Base-by-base conservation (phyloP, 768 basidiomycete species). In the Termitomyces titanicus region DNA sequence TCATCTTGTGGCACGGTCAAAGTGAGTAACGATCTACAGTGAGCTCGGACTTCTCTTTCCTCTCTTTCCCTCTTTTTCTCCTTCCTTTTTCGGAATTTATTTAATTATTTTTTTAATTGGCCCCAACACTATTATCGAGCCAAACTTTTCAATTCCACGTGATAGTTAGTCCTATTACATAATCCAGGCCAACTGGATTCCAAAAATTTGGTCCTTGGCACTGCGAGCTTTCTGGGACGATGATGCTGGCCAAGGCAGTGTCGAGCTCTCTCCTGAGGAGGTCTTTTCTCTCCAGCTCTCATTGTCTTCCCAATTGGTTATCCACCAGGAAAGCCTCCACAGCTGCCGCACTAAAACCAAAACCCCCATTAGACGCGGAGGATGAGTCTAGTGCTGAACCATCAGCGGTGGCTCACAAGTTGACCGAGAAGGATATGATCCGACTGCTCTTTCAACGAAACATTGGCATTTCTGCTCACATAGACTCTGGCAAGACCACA, bases 401-500 rank as follows among this genome's bases (percentile, higher is more conserved):
- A 1, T 62, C 63, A 33, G 65, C 68, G n/a, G 69, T 74, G 18
- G 33, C 65, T 53, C 75, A 80, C 61, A 60, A 72, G 3, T 74
- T 92, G 60, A 78, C 87, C 1, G 83, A 85, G 6, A 72, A 76
- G 47, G 97, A 99, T 73, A 59, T 75, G 51, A 65, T 72, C 55
- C 78, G 89, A 11, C 79, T 98, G 39, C 73, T 70, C 20, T 83
- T 83, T 55, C 92, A 98, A 69, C 78, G 97, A 60, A 99, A 99
- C 70, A 96, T 99, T 57, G 97, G 97, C 61, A 89, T 99, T 57
- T 92, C 89, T 3, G 94, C 94, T 0, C 93, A 95, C 66, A 95
- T 95, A 61, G 93, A 97, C 70, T 94, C 94, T 3, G 97, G 97
- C 25, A 99, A 99, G 78, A 99, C 97, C 0, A 99, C 97, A 2